These are phyloP conservation scores for Aspergillus viridinutans DNA, from an alignment of 2,329 filamentous ascomycete species.

Conservation along the genomic window DNA sequence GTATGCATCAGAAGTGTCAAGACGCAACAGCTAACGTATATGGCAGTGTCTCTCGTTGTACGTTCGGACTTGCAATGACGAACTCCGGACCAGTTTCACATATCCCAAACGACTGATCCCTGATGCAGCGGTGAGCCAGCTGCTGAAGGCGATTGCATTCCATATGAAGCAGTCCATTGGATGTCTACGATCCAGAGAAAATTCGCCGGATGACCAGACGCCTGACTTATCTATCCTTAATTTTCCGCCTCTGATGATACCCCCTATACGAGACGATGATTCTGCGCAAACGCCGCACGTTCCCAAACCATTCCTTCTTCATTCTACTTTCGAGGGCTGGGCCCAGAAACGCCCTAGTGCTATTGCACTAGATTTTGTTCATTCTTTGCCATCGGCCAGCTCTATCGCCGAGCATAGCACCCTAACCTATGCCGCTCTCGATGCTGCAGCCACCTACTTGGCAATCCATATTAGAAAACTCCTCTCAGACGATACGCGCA, in stretches of 20 bases:
- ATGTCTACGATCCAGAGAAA: neutral
- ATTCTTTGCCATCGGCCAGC: constrained; percentile 17
- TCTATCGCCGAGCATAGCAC: constrained; percentile 18
- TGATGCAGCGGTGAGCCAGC: constrained; percentile 14
- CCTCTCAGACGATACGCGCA: neutral
- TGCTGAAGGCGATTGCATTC: constrained; percentile 15
- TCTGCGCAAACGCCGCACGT: neutral
- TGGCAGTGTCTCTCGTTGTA: constrained; percentile 6
- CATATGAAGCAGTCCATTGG: constrained; percentile 4
- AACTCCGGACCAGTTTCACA: constrained; percentile 13
- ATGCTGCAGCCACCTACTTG: constrained; percentile 20
- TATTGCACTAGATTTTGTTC: constrained; percentile 26
- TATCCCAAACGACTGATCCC: constrained; percentile 18
- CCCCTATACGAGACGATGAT: constrained; percentile 12
- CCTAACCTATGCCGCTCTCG: constrained; percentile 22
- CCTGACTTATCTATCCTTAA: constrained; percentile 22
- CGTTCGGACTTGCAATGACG: constrained; percentile 3
- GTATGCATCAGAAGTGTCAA: neutral
- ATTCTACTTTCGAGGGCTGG: constrained; percentile 24
- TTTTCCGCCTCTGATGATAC: constrained; percentile 22
- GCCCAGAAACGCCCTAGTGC: constrained; percentile 17
- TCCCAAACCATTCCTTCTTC: constrained; percentile 16
- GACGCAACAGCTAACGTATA: neutral
- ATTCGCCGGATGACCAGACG: neutral
- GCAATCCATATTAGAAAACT: constrained; percentile 16